A percentile compares a stretch with the other conserved stretches of the same genome.
These are phyloP conservation scores for Chrysosporium keratinophilum DNA, from an alignment of 2,329 filamentous ascomycete species.

Conservation along the genomic window DNA sequence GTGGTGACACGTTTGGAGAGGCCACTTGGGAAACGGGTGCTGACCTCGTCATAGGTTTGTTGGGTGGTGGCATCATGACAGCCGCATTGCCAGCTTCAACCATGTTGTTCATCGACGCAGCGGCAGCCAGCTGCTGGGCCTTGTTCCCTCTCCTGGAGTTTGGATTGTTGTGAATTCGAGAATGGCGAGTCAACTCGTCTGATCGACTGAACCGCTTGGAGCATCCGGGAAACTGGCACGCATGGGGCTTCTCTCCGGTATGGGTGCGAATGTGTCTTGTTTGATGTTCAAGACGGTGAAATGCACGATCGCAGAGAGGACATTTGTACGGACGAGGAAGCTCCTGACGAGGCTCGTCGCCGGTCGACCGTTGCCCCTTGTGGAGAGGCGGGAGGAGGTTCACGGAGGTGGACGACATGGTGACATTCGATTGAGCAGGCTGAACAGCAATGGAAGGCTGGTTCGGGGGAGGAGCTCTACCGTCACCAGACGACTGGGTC, in stretches of 20 bases:
- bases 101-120: constrained; percentile 19
- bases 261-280: constrained; percentile 87
- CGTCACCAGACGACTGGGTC: constrained; percentile 21
- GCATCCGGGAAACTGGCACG: constrained; percentile 89
- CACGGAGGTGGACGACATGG: constrained; percentile 31
- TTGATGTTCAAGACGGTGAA: constrained; percentile 95
- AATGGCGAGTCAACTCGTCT: constrained; percentile 92
- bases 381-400: constrained; percentile 33
- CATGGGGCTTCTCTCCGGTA: constrained; percentile 95
- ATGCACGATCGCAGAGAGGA: constrained; percentile 94
- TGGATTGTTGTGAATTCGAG: constrained; percentile 96
- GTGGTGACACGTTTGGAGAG: constrained; percentile 93
- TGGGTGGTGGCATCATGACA: constrained; percentile 70
- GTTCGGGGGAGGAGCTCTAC: constrained; percentile 12
- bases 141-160: constrained; percentile 93
- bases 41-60: constrained; percentile 72
- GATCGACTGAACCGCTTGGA: constrained; percentile 95
- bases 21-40: constrained; percentile 75
- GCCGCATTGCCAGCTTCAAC: constrained; percentile 34
- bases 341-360: constrained; percentile 52
- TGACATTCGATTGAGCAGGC: constrained; percentile 23
- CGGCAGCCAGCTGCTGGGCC: constrained; percentile 48
- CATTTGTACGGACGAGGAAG: constrained; percentile 96
- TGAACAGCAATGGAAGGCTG: constrained; percentile 18
- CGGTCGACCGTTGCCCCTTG: constrained; percentile 31